Evolutionary conservation across 2,329 filamentous ascomycete genomes (phyloP), one percentile per base, ranked within the genome.

Genomic region (Phialemonium atrogriseum): DNA sequence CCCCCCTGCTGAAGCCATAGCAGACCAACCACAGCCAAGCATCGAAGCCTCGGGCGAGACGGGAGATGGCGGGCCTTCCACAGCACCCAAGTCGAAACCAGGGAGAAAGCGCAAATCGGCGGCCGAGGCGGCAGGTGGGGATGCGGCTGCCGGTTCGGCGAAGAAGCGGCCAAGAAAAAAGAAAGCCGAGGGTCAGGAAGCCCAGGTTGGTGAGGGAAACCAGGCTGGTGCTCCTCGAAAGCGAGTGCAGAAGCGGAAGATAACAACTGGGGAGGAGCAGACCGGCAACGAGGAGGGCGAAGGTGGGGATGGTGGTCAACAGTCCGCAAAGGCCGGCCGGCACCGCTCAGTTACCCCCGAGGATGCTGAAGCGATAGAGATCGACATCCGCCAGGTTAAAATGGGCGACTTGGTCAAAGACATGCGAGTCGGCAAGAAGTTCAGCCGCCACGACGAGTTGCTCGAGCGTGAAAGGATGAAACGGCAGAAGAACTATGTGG

Each of bases 361-460:
- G 32, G 73, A 79, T 41, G 73, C 76, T 4, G 77, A 82, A 46
- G 53, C 58, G 15, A 66, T 71, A 36, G 54, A 70, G 39, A 77
- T 89, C 33, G 80, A 87, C 47, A 64, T 74, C 14, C 69, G 70
- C 15, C 70, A 68, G 4, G 68, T 83, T 16, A 84, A 75, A 33
- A 85, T 91, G 77, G 71, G 68, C 25, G 80, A 86, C 35, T 58
- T 91, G 4, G 83, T 76, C 30, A 73, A 70, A 39, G 80, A 85
- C 47, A 60, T 82, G 32, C 68, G 70, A 14, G 79, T 80, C 34
- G 84, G 84, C 35, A 84, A 82, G 51, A 77, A 80, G 37, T 88
- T 85, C 34, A 79, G 77, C 46, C 71, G 79, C 4, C 82, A 86
- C 43, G 75, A 78, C 45, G 77, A 82, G 47, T 77, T 91, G 45